Percentiles rank a stretch among this genome's conserved stretches.
These are phyloP conservation scores for Parastagonospora avenae DNA, from an alignment of 2,329 filamentous ascomycete genomes.

Conservation along the genomic window DNA sequence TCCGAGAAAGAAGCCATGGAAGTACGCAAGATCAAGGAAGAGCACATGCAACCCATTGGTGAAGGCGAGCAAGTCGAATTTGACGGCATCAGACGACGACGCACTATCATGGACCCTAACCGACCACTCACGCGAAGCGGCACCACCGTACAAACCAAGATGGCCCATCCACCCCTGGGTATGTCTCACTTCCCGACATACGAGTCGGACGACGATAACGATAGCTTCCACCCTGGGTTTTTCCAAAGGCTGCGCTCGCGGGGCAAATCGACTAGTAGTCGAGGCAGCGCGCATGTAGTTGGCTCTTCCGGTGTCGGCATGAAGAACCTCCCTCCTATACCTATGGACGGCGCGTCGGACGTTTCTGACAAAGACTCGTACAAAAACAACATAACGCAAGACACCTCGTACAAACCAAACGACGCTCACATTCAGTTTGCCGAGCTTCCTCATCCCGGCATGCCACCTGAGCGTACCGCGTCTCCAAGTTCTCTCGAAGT, in stretches of 20 bases:
- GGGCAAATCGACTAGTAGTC: slow-evolving; percentile 41
- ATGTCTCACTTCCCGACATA: slow-evolving; percentile 83
- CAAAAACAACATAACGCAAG: slow-evolving; percentile 49
- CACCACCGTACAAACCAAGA: slow-evolving; percentile 54
- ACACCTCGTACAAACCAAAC: slow-evolving; percentile 53
- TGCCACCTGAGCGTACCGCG: slow-evolving; percentile 46
- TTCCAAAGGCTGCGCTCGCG: slow-evolving; percentile 45
- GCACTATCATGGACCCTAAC: slow-evolving; percentile 59
- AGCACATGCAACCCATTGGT: slow-evolving; percentile 77
- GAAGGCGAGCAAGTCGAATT: slow-evolving; percentile 87
- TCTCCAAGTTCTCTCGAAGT: slow-evolving; percentile 54
- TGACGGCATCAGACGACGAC: slow-evolving; percentile 84
- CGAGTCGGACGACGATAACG: slow-evolving; percentile 51
- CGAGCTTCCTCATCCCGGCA: slow-evolving; percentile 40
- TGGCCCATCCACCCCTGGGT: slow-evolving; percentile 76
- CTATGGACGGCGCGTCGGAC: slow-evolving; percentile 30
- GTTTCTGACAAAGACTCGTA: slow-evolving; percentile 54
- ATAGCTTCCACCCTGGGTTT: slow-evolving; percentile 55
- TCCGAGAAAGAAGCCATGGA: slow-evolving; percentile 82
- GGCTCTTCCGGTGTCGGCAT: slow-evolving; percentile 24
- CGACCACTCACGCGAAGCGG: slow-evolving; percentile 29
- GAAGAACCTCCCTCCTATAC: slow-evolving; percentile 26
- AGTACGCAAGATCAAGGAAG: slow-evolving; percentile 76
- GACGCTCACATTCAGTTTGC: slow-evolving; percentile 52
- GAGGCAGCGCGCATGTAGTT: slow-evolving; percentile 17